Base-by-base conservation (phyloP, 2,329 filamentous ascomycete genomes). In the Huntiella bhutanensis region DNA sequence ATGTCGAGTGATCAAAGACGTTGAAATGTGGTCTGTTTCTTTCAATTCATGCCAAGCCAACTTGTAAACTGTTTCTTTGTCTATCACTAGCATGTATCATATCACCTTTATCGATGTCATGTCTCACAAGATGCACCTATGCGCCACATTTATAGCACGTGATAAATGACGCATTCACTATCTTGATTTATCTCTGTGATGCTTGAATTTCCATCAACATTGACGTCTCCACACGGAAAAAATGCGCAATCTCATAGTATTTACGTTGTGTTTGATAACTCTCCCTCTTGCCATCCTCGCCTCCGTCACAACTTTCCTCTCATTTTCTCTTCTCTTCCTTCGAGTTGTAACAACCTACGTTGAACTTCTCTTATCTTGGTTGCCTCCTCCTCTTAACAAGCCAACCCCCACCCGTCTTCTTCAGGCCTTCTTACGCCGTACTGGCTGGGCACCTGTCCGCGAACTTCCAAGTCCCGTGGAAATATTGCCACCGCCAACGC, bases 271-370 rank as follows among this genome's bases (percentile, higher is more conserved):
- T 55, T 52, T 79, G 52, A 64, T 78, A 54, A 76, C 75, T 16
- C 60, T 80, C 10, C 77, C 78, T 6, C 66, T 82, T 45, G 67
- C 73, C 53, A 56, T 80, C 43, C 70, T 76, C 46, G 78, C 78
- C 45, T 70, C 68, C 51, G 60, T 80, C 52, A 82, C 78, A 32
- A 75, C 77, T 46, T 68, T 66, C 4, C 53, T 80, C 41, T 75
- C 78, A 35, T 71, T 78, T 52, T 64, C 70, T 34, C 64, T 79
- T 33, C 68, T 82, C 42, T 67, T 73, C 55, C 60, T 78, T 51
- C 69, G 77, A 17, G 69, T 77, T 17, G 62, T 70, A 40, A 56
- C 79, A 44, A 69, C 80, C 47, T 81, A 80, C 55, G 60, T 79
- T 50, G 75, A 81, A 54, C 64, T 82, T 44, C 69, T 65, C 38